These are phyloP conservation scores for Neopestalotiopsis clavispora DNA, from an alignment of 2,329 filamentous ascomycete genomes.

Conservation along the genomic window DNA sequence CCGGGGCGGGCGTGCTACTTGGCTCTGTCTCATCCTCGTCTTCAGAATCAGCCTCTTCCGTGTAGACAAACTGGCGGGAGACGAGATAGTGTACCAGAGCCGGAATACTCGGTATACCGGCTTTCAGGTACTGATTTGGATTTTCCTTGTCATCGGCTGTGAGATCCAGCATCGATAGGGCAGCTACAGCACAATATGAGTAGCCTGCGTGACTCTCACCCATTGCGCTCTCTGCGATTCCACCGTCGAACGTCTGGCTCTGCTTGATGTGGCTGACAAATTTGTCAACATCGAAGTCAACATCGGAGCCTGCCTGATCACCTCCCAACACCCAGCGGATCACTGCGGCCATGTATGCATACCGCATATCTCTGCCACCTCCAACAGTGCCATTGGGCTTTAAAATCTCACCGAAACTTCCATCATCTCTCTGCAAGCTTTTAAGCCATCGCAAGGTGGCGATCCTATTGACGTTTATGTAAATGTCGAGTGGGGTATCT, in stretches of 20 bases:
- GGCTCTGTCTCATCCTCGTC: constrained; percentile 41
- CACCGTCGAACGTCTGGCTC: constrained; percentile 82
- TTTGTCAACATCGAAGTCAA: constrained; percentile 76
- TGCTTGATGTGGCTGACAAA: constrained; percentile 73
- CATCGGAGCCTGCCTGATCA: constrained; percentile 57
- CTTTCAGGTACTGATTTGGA: constrained; percentile 38
- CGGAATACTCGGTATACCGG: constrained; percentile 45
- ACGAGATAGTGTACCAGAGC: constrained; percentile 60
- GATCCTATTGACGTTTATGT: constrained; percentile 68
- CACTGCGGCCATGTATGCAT: constrained; percentile 83
- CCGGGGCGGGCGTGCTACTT: constrained; percentile 35
- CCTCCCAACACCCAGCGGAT: constrained; percentile 84
- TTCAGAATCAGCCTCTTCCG: constrained; percentile 47
- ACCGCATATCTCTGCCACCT: constrained; percentile 84
- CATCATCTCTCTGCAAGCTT: constrained; percentile 78
- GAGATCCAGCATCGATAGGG: constrained; percentile 75
- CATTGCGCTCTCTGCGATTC: constrained; percentile 76
- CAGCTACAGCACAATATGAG: constrained; percentile 84
- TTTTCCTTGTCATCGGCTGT: constrained; percentile 39
- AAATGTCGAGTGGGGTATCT: constrained; percentile 38
- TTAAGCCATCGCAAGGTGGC: constrained; percentile 77
- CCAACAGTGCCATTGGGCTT: constrained; percentile 63
- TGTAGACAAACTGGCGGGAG: constrained; percentile 67
- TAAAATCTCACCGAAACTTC: constrained; percentile 88
- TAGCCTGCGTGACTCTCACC: constrained; percentile 91